Base-by-base conservation (phyloP, 2,329 filamentous ascomycete species). In the Aspergillus persii region DNA sequence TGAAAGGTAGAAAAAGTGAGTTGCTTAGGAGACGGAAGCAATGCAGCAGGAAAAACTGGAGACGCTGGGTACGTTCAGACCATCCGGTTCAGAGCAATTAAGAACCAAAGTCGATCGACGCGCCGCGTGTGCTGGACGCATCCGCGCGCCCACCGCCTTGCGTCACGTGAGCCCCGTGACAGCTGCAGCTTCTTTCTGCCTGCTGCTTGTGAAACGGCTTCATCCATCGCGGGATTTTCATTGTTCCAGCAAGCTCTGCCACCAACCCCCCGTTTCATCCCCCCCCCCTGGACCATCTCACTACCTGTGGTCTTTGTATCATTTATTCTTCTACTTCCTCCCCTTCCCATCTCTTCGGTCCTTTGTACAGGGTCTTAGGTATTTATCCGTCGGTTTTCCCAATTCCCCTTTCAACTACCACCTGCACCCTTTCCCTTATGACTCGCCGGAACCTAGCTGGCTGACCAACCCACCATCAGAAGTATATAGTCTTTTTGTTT, bases 111-210 rank as follows among this genome's bases (percentile, higher is more conserved):
- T 51, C 53, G 59, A 61, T 66, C 60, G 61, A 58, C 65, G 60
- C 68, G 68, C 68, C 69, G 69, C 70, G 69, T 62, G 64, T 61
- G 66, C 56, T 55, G 54, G 59, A 61, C 63, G 65, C 61, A 60
- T 60, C 66, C 67, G 18, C 70, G 68, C 65, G 65, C 63, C 64
- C 66, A 73, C 72, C 70, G 71, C 69, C 68, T 65, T n/a, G 36
- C 4, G 8, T 66, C 70, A 75, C 70, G 72, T 75, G 72, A 62
- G 9, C 0, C n/a, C 36, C 50, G 46, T 58, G 59, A 54, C 41
- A 61, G 56, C 61, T 65, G 68, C 67, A 69, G 63, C 65, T 68
- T 70, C 66, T 64, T 60, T 54, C 31, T 58, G 56, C 30, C 31
- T 58, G 56, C 30, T 31, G 48, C 56, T 61, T 26, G 44, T 50